Conservation (phyloP, 768 basidiomycete genomes). For the Hemileccinum impolitum region DNA sequence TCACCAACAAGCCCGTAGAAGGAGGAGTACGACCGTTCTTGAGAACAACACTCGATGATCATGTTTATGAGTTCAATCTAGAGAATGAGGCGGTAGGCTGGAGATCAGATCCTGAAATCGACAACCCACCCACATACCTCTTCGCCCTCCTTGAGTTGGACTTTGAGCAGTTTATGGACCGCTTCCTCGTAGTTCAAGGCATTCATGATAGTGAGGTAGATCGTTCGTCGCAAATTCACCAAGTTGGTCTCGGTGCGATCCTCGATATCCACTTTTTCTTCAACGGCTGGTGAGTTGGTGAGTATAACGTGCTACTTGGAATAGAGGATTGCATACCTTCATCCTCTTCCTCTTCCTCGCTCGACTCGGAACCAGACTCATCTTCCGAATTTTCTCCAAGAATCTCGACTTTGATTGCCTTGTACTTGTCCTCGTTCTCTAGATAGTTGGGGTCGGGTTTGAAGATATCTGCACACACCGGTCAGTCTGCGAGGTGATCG, state of each 20-base stretch:
- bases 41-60: constrained; percentile 99
- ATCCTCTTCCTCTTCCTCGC: constrained; percentile 62
- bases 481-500: constrained; percentile 6
- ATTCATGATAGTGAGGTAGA: constrained; percentile 99
- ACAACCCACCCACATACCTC: constrained; percentile 58
- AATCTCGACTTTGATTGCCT: constrained; percentile 87
- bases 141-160: constrained; percentile 87
- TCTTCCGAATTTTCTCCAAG: constrained; percentile 83
- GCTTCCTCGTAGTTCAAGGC: constrained; percentile 98
- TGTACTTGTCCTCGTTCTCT: constrained; percentile 94
- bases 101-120: neutral
- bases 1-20: constrained; percentile 97
- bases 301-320: constrained; percentile 26
- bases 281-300: constrained; percentile 45
- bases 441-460: constrained; percentile 85
- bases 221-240: constrained; percentile 89
- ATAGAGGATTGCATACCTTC: constrained; percentile 25
- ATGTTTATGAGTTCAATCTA: constrained; percentile 96
- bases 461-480: constrained; percentile 73
- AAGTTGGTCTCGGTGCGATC: constrained; percentile 95
- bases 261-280: constrained; percentile 85
- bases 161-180: constrained; percentile 94
- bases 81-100: neutral
- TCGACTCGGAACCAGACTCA: constrained; percentile 61
- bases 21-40: constrained; percentile 96